A percentile compares a stretch with the other conserved stretches of the same genome.
These are phyloP conservation scores for Chlorella ohadii DNA, from an alignment of 139 green algal species.

Conservation along the genomic window DNA sequence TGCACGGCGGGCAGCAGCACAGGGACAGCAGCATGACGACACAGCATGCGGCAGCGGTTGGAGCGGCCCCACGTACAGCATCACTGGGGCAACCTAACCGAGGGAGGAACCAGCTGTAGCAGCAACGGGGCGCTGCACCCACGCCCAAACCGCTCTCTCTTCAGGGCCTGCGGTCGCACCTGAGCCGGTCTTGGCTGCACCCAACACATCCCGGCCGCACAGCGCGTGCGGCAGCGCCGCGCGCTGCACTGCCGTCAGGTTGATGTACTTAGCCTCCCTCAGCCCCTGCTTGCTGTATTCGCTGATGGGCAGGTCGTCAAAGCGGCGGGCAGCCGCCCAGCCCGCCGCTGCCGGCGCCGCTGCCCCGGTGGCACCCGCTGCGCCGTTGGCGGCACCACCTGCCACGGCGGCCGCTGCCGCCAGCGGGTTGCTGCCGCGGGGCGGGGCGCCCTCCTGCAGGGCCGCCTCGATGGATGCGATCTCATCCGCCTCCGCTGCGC, in stretches of 20 bases:
- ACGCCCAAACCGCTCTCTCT: too few species aligned
- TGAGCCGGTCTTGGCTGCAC: constrained; percentile 97
- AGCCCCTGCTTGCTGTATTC: constrained; percentile 68
- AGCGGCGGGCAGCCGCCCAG: constrained; percentile 34
- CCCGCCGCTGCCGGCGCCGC: not conserved
- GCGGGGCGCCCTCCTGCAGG: constrained; percentile 46
- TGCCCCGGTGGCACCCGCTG: too few species aligned
- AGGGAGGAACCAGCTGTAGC: too few species aligned
- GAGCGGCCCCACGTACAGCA: too few species aligned
- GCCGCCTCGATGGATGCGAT: constrained; percentile 44
- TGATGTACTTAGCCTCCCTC: constrained; percentile 63
- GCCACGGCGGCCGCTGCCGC: not conserved
- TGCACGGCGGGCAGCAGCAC: not conserved
- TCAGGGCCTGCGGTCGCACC: constrained; percentile 28
- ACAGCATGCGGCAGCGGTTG: too few species aligned
- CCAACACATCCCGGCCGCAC: constrained; percentile 90
- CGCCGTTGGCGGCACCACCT: not conserved
- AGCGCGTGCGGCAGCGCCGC: constrained; percentile 94
- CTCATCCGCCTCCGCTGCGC: constrained; percentile 47
- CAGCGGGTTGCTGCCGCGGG: constrained; percentile 60
- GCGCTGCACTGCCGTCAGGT: constrained; percentile 93
- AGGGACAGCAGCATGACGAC: not conserved
- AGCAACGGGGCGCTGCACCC: not conserved
- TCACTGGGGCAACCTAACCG: too few species aligned
- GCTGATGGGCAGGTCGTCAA: constrained; percentile 71